A percentile compares a stretch with the other conserved stretches of the same genome.
phyloP scores from a whole-genome alignment of 2,329 filamentous ascomycete species.

The Penicillium sp. region DNA sequence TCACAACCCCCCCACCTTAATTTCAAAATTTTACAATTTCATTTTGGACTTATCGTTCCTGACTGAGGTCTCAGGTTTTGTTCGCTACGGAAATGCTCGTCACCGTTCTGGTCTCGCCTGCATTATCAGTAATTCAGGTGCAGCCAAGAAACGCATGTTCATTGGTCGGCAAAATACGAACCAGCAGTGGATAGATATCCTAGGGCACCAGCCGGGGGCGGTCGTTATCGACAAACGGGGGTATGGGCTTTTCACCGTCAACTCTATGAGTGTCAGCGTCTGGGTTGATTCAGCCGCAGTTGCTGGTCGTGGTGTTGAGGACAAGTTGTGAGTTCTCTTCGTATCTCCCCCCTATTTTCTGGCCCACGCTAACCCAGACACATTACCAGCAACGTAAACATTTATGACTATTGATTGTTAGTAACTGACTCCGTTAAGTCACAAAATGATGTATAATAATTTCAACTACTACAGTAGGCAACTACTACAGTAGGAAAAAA shows the following conservation, averaged over 20 bases:
- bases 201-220: conserved; percentile 59
- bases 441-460: background rate
- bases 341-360: background rate
- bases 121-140: conserved; percentile 60
- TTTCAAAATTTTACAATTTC: background rate
- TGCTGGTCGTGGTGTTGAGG: conserved; percentile 7
- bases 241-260: conserved; percentile 63
- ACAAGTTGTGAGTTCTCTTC: conserved; percentile 21
- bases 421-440: background rate
- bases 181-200: conserved; percentile 68
- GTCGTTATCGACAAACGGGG: conserved; percentile 66
- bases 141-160: conserved; percentile 63
- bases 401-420: conserved; percentile 19
- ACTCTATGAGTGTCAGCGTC: conserved; percentile 62
- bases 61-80: conserved; percentile 49
- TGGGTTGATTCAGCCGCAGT: conserved; percentile 64
- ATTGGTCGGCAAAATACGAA: conserved; percentile 64
- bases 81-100: conserved; percentile 58
- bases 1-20: background rate
- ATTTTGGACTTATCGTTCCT: conserved; percentile 8
- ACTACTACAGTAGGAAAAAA: too few relatives aligned
- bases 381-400: conserved; percentile 19
- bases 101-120: conserved; percentile 60
- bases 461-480: too few relatives aligned
- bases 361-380: background rate